Base-by-base conservation (phyloP, 306 rosid species). In the Rosa rugosa region DNA sequence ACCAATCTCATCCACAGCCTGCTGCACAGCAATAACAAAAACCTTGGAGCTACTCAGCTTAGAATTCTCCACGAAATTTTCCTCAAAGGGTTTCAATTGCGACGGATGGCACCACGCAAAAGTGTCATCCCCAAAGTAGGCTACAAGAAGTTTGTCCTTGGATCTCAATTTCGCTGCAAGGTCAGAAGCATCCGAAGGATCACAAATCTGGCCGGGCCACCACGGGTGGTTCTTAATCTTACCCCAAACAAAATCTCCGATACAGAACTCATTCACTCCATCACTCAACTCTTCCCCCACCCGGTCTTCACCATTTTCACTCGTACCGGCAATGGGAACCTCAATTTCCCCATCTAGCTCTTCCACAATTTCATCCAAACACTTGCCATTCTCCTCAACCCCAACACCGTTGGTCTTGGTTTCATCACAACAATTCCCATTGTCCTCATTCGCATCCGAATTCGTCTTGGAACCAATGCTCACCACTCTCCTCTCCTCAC, bases 211-310 rank as follows among this genome's bases (percentile, higher is more conserved):
- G 34, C 97, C 95, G 10, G 95, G 97, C 97, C 98, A 93, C 93
- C 95, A 93, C 5, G 91, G 90, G 64, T 90, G 89, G 79, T 90
- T 87, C 90, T 84, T 88, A 54, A 88, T 82, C 80, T 91, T 89
- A 18, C 97, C 93, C 98, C 97, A 93, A 67, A 93, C 93, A 78
- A 87, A 93, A 82, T 90, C 95, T 22, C 97, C 97, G n/a, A 88
- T 86, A 11, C 77, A 72, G 72, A 86, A 86, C 22, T 20, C 80
- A 78, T 72, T 57, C 3, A 54, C 88, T 59, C 71, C 88, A 38
- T 81, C 84, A 69, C 65, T 73, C 68, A 71, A 20, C 27, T 81
- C 93, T 65, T 81, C 84, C n/a, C 45, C 71, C 56, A 82, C 91
- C 59, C 62, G 80, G 44, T 85, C 87, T 34, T 81, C 63, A 60